A percentile compares a stretch with the other conserved stretches of the same genome.
Evolutionary conservation across 805 yeast species (phyloP).

Genomic region (Starmerella etchellsii): DNA sequence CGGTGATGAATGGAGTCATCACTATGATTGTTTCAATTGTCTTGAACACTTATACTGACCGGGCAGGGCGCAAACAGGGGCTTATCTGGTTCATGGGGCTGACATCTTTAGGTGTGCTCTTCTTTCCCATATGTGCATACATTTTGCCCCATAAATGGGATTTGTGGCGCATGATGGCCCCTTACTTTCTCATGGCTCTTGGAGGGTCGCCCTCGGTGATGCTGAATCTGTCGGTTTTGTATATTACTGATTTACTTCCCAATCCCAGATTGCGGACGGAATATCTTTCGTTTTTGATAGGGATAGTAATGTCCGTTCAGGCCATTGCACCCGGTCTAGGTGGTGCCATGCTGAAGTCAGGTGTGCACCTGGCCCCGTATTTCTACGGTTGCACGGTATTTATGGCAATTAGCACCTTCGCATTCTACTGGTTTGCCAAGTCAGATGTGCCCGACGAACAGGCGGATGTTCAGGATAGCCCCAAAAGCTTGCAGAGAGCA

Average conservation of each 20-base stretch:
- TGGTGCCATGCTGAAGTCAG: constrained; percentile 4
- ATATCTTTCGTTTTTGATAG: constrained; percentile 9
- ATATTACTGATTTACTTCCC: constrained; percentile 11
- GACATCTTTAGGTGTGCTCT: background rate
- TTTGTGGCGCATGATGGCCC: constrained; percentile 13
- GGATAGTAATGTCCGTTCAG: constrained; percentile 11
- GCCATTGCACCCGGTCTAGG: constrained; percentile 15
- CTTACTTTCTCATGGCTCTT: constrained; percentile 9
- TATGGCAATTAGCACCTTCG: constrained; percentile 2
- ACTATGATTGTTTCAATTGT: constrained; percentile 5
- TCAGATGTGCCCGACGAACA: background rate
- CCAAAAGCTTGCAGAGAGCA: background rate
- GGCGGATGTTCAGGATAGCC: background rate
- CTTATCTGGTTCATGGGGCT: constrained; percentile 12
- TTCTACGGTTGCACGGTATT: constrained; percentile 2
- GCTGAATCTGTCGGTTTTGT: constrained; percentile 11
- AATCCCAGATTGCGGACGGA: constrained; percentile 8
- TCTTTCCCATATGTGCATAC: constrained; percentile 4
- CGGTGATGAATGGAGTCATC: constrained; percentile 8
- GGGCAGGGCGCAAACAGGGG: constrained; percentile 10
- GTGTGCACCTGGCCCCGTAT: constrained; percentile 2
- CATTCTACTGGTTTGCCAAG: background rate
- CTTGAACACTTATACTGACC: constrained; percentile 9
- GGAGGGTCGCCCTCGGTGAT: constrained; percentile 12
- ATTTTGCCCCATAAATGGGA: background rate